Base-by-base conservation (phyloP, 2,329 filamentous ascomycete species). In the Fusarium verrucosum region DNA sequence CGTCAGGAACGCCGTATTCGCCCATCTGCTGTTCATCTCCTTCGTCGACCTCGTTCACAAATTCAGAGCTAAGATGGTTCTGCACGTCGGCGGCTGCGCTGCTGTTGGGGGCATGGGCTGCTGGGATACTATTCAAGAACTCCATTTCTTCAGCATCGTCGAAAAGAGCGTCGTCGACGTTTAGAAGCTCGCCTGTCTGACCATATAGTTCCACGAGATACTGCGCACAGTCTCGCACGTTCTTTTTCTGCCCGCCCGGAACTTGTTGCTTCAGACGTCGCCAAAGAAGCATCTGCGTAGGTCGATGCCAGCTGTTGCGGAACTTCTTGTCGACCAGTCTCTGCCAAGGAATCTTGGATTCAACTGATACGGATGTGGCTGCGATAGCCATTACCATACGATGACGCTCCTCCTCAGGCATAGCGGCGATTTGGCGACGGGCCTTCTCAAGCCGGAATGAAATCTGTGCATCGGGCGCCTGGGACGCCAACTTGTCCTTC, bases 291-390 rank as follows among this genome's bases (percentile, higher is more conserved):
- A 75, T 72, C 30, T 77, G 78, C 1, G 75, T 77, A 11, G 67
- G 58, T 6, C 76, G 75, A 41, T 75, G 75, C 74, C 78, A 81
- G 28, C 71, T 75, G n/a, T 67, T 69, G 36, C 79, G 76, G 50
- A 79, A 80, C 7, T 71, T 62, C 35, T 78, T 76, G 50, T 81
- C 75, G 7, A 79, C 76, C 23, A 86, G 70, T 22, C 71, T 75
- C 32, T 71, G 65, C 85, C 85, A 87, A 0, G 79, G 79, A 36
- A 87, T 84, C 42, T 81, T 81, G 10, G 70, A 65, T 47, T 86
- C 84, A 1, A 61, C 72, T 10, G 71, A 67, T 2, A 76, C 80
- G 3, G 75, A 74, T 4, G 76, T 78, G 14, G 78, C 75, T 9
- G 79, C 73, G 32, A 86, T 80, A 3, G 80, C 77, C 32, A 76